These are phyloP conservation scores for Onygenales sp. DNA, from an alignment of 2,329 filamentous ascomycete genomes.

Conservation along the genomic window DNA sequence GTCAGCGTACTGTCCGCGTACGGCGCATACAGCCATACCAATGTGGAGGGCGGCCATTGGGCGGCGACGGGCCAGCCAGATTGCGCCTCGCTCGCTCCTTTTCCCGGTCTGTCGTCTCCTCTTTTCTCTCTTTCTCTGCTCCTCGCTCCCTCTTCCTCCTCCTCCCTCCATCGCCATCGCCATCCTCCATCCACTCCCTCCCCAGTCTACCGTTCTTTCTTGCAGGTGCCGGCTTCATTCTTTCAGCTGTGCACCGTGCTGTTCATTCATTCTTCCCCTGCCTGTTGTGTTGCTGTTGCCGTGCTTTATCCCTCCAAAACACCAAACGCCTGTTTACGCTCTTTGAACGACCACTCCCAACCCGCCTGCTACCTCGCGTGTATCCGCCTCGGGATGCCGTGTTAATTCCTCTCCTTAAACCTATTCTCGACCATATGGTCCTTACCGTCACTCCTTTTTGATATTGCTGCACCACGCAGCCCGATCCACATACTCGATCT, in stretches of 20 bases:
- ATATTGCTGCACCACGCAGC: background rate
- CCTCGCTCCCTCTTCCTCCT: constrained; percentile 5
- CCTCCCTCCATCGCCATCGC: constrained; percentile 3
- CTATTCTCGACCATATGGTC: constrained; percentile 1
- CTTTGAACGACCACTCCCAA: background rate
- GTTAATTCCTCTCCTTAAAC: background rate
- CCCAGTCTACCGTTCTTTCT: constrained; percentile 17
- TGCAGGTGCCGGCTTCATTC: constrained; percentile 53
- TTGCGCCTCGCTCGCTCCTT: constrained; percentile 5
- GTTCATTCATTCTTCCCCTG: constrained; percentile 35
- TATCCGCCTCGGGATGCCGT: too few species aligned
- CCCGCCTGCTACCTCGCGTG: background rate
- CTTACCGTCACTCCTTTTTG: background rate
- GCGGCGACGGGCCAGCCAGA: too few species aligned
- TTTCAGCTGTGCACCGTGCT: constrained; percentile 49
- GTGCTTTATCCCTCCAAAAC: constrained; percentile 6
- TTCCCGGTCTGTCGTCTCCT: constrained; percentile 5
- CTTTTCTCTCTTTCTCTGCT: background rate
- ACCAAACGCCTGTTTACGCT: constrained; percentile 10
- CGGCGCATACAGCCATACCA: too few species aligned
- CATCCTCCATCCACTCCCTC: constrained; percentile 11
- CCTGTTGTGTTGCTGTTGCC: constrained; percentile 11
- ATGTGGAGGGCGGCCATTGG: background rate
- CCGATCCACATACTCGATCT: background rate
- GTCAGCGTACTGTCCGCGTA: background rate